These are phyloP conservation scores for Triticum dicoccoides DNA, from an alignment of 176 grass and related monocot genomes.

Conservation along the genomic window DNA sequence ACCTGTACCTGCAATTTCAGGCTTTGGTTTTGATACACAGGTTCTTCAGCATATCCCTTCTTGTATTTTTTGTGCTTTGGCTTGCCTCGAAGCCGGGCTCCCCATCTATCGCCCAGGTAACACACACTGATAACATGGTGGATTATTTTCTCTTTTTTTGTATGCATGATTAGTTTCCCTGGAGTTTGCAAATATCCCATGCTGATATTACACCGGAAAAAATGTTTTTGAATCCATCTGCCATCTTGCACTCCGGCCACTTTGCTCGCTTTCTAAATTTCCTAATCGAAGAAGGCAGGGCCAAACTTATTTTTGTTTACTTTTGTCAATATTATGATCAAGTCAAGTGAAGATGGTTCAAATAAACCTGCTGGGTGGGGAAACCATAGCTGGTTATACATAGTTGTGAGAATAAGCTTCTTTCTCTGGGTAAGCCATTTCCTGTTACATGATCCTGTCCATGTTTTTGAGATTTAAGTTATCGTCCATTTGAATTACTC, in stretches of 20 bases:
- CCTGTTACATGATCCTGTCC: background rate
- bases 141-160: background rate
- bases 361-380: slow-evolving; percentile 48
- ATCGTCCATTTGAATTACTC: slow-evolving; percentile 1
- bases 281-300: background rate
- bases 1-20: slow-evolving; percentile 49
- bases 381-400: slow-evolving; percentile 77
- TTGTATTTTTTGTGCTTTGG: slow-evolving; percentile 89
- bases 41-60: slow-evolving; percentile 89
- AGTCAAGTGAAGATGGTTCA: slow-evolving; percentile 49
- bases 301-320: background rate
- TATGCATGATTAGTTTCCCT: background rate
- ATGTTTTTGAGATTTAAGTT: background rate
- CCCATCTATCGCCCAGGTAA: slow-evolving; percentile 45
- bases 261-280: background rate
- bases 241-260: background rate
- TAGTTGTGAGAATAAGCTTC: slow-evolving; percentile 74
- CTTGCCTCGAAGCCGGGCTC: slow-evolving; percentile 54
- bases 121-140: background rate
- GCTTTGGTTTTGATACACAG: slow-evolving; percentile 86
- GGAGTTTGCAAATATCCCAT: background rate
- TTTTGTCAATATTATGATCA: slow-evolving; percentile 8
- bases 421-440: slow-evolving; percentile 74
- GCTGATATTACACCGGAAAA: background rate
- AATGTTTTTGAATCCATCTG: too few species aligned